Base-by-base conservation (phyloP, 768 basidiomycete genomes). In the Boletellus ananas region DNA sequence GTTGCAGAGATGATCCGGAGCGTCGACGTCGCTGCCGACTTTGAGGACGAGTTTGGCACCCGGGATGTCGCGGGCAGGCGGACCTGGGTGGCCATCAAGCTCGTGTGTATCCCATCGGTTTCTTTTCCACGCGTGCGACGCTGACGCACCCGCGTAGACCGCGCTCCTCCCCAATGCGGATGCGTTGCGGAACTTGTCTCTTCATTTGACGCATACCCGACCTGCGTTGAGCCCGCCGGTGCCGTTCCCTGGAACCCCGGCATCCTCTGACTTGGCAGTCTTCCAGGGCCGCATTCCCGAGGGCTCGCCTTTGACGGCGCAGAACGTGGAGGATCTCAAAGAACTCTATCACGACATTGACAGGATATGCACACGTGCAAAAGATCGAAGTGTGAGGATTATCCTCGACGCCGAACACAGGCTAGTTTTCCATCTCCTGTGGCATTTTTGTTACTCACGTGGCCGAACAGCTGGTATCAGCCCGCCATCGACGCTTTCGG, bases 341-440 rank as follows among this genome's bases (percentile, higher is more conserved):
- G 79, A 79, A 2, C 71, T 96, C 2, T 79, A 83, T 60, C 61
- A 73, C 2, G 80, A 87, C 57, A 70, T 96, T 38, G 61, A 73
- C 17, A 69, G 67, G 31, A 87, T 96, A 47, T 90, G 89, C 58
- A 54, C 70, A 11, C 77, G 68, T 42, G 93, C 88, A 0, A 70
- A 76, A 58, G 72, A 78, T 31, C 72, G 79, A 34, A 79, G 80
- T 3, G 81, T 94, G 0, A 79, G 78, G 54, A 69, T 96, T 27
- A 79, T 88, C 41, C 72, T 96, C 38, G 93, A 95, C 61, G 92
- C 94, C 0, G 94, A 96, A 63, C 81, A 93, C 62, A 85, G 78
- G 80, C 23, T 25, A 5, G 31, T 18, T 14, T 34, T 10, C 33
- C 39, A 17, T 16, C 20, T 42, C 18, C 5, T 9, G 31, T 27